Conservation (phyloP, 352 stramenopile species). For the Phytophthora foliorum region DNA sequence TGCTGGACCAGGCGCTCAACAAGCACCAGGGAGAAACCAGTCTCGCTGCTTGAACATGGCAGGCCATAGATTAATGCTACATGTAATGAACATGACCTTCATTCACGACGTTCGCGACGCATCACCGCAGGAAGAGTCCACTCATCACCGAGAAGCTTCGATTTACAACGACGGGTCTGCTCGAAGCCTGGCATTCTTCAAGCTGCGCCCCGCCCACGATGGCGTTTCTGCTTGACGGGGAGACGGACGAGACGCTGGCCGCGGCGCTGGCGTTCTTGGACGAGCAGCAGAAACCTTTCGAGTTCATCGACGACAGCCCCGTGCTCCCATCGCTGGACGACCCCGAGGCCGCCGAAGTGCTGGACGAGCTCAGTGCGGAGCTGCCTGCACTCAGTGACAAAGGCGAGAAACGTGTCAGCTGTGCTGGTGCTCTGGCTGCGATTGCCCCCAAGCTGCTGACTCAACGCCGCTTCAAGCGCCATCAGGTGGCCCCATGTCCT, state of each 20-base stretch:
- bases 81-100: conserved; percentile 7
- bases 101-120: conserved; percentile 4
- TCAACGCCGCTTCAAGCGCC: conserved; percentile 24
- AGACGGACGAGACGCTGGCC: conserved; percentile 36
- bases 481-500: conserved; percentile 27
- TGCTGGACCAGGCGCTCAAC: conserved; percentile 44
- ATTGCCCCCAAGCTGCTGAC: conserved; percentile 13
- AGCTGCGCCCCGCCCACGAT: conserved; percentile 13
- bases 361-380: conserved; percentile 34
- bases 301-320: background rate
- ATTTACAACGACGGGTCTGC: conserved; percentile 4
- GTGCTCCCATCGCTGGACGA: conserved; percentile 27
- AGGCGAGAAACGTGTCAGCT: conserved; percentile 4
- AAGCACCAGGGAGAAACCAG: conserved; percentile 17
- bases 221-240: conserved; percentile 39
- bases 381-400: conserved; percentile 20
- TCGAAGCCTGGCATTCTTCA: conserved; percentile 20
- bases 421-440: background rate
- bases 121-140: conserved; percentile 6
- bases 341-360: conserved; percentile 28
- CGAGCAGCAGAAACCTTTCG: conserved; percentile 16
- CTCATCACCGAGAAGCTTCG: conserved; percentile 23
- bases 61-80: background rate
- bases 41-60: conserved; percentile 17
- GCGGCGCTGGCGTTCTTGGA: conserved; percentile 41